Conservation (phyloP, 2,329 filamentous ascomycete species). For the Nannizziopsis barbatae region DNA sequence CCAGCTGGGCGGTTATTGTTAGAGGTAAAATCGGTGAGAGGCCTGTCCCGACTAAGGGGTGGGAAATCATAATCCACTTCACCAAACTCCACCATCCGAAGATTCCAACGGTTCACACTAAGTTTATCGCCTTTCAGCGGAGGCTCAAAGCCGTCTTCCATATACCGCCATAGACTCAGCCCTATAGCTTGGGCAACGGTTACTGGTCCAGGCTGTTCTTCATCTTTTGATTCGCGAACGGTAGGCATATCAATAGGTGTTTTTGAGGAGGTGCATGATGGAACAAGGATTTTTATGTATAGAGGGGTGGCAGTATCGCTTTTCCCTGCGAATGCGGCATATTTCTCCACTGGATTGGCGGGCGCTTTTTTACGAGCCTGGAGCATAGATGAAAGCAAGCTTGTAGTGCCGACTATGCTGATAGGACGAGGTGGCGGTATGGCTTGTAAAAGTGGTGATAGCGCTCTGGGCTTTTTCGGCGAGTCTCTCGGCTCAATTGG, state of each 20-base stretch:
- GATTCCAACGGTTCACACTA: slow-evolving; percentile 52
- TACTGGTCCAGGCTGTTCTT: slow-evolving; percentile 37
- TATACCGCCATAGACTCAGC: slow-evolving; percentile 50
- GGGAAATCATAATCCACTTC: slow-evolving; percentile 58
- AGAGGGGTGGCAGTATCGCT: slow-evolving; percentile 47
- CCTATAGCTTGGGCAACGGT: slow-evolving; percentile 54
- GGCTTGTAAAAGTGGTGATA: slow-evolving; percentile 43
- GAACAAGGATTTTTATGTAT: slow-evolving; percentile 53
- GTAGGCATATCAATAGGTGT: slow-evolving; percentile 50
- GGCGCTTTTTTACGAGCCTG: slow-evolving; percentile 46
- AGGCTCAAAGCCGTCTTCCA: slow-evolving; percentile 47
- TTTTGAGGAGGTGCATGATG: slow-evolving; percentile 46
- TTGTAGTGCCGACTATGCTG: slow-evolving; percentile 44
- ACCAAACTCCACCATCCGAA: slow-evolving; percentile 58
- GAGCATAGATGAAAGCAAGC: slow-evolving; percentile 47
- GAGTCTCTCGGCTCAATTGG: slow-evolving; percentile 24
- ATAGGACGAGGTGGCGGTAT: slow-evolving; percentile 52
- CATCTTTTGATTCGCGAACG: slow-evolving; percentile 44
- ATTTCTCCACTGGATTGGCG: slow-evolving; percentile 51
- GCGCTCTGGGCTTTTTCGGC: slow-evolving; percentile 41
- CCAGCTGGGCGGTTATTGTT: slow-evolving; percentile 52
- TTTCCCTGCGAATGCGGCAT: slow-evolving; percentile 49
- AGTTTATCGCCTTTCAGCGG: slow-evolving; percentile 41
- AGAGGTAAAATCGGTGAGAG: slow-evolving; percentile 53
- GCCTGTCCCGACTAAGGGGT: slow-evolving; percentile 45